phyloP scores from a whole-genome alignment of 2,329 filamentous ascomycete species.

The Magnaporthiopsis poae region DNA sequence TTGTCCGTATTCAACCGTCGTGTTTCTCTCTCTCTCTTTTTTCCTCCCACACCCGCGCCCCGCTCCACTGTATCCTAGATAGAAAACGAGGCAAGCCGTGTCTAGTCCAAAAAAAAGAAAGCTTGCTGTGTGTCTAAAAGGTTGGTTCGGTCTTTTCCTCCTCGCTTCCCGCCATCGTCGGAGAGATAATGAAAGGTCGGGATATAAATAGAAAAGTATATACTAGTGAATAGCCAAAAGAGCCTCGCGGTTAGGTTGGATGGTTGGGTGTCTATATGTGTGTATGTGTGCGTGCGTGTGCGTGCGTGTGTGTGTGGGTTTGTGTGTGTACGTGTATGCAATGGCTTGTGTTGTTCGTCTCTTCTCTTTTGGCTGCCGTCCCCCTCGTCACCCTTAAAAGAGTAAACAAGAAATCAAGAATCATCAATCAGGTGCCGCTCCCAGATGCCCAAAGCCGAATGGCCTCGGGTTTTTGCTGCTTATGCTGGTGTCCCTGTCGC shows the following conservation, averaged over 20 bases:
- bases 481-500: slow-evolving; percentile 3
- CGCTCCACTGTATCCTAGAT: neutral
- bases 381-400: too few species aligned
- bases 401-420: neutral
- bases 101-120: neutral
- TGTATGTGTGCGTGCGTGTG: neutral
- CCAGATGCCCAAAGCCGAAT: slow-evolving; percentile 2
- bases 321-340: neutral
- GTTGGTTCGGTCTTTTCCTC: neutral
- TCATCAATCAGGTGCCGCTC: neutral
- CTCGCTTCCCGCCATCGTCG: too few species aligned
- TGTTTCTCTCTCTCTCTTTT: neutral
- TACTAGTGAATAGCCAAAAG: neutral
- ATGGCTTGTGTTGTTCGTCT: neutral
- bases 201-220: neutral
- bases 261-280: too few species aligned
- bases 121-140: neutral
- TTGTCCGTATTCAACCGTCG: neutral
- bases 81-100: neutral
- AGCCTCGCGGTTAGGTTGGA: too few species aligned
- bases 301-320: too few species aligned
- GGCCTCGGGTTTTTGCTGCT: slow-evolving; percentile 7
- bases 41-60: neutral
- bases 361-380: neutral
- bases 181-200: neutral